phyloP scores from a whole-genome alignment of 164 flowering plant species.

The Pachysandra terminalis region DNA sequence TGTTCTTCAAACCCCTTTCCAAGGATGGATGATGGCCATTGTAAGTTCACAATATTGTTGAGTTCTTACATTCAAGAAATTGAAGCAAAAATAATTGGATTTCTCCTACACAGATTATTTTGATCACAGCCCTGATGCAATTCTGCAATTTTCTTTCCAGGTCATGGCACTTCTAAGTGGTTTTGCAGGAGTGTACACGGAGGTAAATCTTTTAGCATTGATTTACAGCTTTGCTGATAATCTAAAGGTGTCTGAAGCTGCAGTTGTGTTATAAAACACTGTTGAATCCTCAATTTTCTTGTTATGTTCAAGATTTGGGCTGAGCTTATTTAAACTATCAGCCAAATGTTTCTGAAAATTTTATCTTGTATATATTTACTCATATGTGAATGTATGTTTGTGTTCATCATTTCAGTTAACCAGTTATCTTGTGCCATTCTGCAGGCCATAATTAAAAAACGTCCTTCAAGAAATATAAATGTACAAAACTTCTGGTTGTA shows the following conservation, averaged over 20 bases:
- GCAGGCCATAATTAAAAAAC: constrained; percentile 92
- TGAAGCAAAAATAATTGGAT: neutral
- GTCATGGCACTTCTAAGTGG: constrained; percentile 98
- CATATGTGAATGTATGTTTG: neutral
- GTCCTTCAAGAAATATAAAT: constrained; percentile 89
- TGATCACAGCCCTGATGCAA: neutral
- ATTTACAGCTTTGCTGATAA: neutral
- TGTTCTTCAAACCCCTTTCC: constrained; percentile 87
- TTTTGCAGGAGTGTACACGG: constrained; percentile 99
- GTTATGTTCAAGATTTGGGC: no score
- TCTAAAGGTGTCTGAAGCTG: neutral
- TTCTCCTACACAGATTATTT: constrained; percentile 3
- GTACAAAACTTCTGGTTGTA: constrained; percentile 97
- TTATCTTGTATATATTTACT: no score
- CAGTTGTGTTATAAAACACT: neutral
- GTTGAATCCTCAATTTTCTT: no score
- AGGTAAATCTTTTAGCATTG: constrained; percentile 45
- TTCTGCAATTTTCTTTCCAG: constrained; percentile 34
- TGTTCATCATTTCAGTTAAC: neutral
- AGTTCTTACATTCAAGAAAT: constrained; percentile 8
- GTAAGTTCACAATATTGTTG: constrained; percentile 44
- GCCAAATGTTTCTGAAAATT: neutral
- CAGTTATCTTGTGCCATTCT: constrained; percentile 15
- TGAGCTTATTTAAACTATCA: neutral
- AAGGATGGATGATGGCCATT: constrained; percentile 98